Evolutionary conservation across 345 rosid species (phyloP), one percentile per base, ranked within the genome.

Genomic region (Boechera retrofracta): DNA sequence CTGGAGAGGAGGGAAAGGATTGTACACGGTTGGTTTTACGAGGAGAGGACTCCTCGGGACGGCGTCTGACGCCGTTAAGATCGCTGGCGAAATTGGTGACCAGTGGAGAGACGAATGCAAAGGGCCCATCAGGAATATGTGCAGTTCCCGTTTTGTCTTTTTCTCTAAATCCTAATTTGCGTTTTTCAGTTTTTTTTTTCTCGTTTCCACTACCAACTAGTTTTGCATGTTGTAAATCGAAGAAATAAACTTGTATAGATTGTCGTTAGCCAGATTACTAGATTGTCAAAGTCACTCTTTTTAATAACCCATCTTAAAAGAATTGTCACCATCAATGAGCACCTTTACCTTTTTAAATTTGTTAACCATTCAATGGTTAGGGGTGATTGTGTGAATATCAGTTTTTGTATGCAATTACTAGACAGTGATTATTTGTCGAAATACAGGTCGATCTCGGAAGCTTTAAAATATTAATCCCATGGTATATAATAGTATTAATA

Each of bases 21-120:
- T 94, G 5, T 94, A 94, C 75, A 79, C 92, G 0, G 98, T 92
- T 67, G 98, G 98, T 16, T 94, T 94, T 70, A 89, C 97, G 41
- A 82, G 91, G 67, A 86, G 91, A 71, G 98, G 98, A 4, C 88
- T 94, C 16, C 81, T 80, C 7, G 98, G 98, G 64, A 86, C 93
- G 67, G 84, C 91, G 6, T 65, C 77, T 2, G 98, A 94, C 74
- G 95, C 98, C 72, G 84, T 81, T 60, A 86, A 83, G 45, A 87
- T 92, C 77, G 93, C 98, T 26, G 64, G 66, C 18, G 92, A 90
- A 26, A 80, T 94, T 45, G 84, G 84, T 26, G 78, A 79, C 59
- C 89, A 88, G 65, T 88, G 90, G 91, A 86, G 79, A 72, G 59
- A 77, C 12, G 63, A 62, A 54, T 45, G 49, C 64, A 61, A 70